phyloP scores from a whole-genome alignment of 768 basidiomycete genomes.

The Paxillus rubicundulus region DNA sequence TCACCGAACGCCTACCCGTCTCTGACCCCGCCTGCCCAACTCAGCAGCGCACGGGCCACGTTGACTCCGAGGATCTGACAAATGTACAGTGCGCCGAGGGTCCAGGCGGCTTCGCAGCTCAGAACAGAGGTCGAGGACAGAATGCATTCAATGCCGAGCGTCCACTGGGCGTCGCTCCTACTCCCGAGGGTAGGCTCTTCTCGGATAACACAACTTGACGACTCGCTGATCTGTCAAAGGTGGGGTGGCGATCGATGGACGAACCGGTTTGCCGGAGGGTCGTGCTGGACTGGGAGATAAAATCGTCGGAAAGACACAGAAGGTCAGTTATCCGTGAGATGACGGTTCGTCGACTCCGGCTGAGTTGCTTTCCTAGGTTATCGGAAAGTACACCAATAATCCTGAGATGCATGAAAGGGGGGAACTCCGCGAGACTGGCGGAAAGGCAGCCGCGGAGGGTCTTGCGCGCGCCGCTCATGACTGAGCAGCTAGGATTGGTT shows the following conservation, averaged over 20 bases:
- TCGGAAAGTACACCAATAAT: constrained; percentile 49
- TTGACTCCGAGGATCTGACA: constrained; percentile 8
- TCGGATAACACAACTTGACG: neutral
- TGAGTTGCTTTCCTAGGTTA: constrained; percentile 33
- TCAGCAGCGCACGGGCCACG: constrained; percentile 22
- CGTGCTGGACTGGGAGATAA: constrained; percentile 50
- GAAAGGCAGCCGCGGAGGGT: constrained; percentile 44
- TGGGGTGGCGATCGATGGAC: constrained; percentile 27
- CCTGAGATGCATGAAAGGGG: constrained; percentile 55
- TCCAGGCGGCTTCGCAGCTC: neutral
- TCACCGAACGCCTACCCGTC: constrained; percentile 26
- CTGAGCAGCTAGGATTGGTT: constrained; percentile 16
- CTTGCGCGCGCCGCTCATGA: constrained; percentile 43
- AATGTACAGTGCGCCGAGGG: constrained; percentile 1
- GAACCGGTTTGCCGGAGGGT: constrained; percentile 26
- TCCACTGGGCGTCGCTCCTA: constrained; percentile 38
- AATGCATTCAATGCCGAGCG: constrained; percentile 33
- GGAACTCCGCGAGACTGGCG: constrained; percentile 51
- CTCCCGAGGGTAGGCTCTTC: constrained; percentile 28
- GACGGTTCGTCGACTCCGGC: neutral
- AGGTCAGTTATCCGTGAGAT: constrained; percentile 34
- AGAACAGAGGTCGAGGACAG: constrained; percentile 1
- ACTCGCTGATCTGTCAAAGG: constrained; percentile 9
- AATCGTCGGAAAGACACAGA: constrained; percentile 55
- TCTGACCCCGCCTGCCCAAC: constrained; percentile 6